phyloP scores from a whole-genome alignment of 768 basidiomycete species.

The Nidularia sp. region DNA sequence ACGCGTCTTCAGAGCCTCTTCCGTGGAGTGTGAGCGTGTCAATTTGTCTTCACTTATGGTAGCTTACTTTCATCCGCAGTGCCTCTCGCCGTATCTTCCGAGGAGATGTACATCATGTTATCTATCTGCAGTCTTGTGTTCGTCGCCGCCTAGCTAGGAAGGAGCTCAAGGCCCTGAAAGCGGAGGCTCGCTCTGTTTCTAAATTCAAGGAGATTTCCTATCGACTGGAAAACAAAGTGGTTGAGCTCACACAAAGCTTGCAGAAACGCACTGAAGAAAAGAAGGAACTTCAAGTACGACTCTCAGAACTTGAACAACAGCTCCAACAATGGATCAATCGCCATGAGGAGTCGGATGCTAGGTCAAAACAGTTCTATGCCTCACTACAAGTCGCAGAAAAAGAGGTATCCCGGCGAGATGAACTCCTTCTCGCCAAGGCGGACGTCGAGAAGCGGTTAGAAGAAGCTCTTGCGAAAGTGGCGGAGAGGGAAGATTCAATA shows the following conservation, averaged over 20 bases:
- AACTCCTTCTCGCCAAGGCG: slow-evolving; percentile 69
- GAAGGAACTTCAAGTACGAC: slow-evolving; percentile 75
- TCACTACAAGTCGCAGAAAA: slow-evolving; percentile 69
- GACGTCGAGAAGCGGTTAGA: slow-evolving; percentile 79
- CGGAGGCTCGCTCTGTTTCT: slow-evolving; percentile 94
- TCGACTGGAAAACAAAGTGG: slow-evolving; percentile 96
- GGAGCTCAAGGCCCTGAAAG: slow-evolving; percentile 77
- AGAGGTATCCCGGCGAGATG: slow-evolving; percentile 68
- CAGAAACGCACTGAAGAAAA: slow-evolving; percentile 90
- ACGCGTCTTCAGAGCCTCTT: slow-evolving; percentile 74
- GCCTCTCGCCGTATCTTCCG: slow-evolving; percentile 50
- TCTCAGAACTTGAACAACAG: slow-evolving; percentile 80
- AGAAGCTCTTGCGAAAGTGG: slow-evolving; percentile 65
- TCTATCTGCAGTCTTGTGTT: slow-evolving; percentile 88
- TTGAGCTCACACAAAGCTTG: slow-evolving; percentile 92
- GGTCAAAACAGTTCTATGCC: slow-evolving; percentile 66
- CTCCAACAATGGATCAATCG: slow-evolving; percentile 80
- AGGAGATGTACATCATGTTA: slow-evolving; percentile 63
- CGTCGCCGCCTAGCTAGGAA: slow-evolving; percentile 85
- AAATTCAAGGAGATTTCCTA: slow-evolving; percentile 99
- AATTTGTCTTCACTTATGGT: not conserved
- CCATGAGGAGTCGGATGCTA: slow-evolving; percentile 82
- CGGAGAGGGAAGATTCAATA: slow-evolving; percentile 83
- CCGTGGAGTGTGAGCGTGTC: slow-evolving; percentile 76
- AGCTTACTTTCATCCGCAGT: slow-evolving; percentile 28